These are phyloP conservation scores for Eimeria nieschulzi DNA, from an alignment of 169 alveolate genomes.

Conservation along the genomic window DNA sequence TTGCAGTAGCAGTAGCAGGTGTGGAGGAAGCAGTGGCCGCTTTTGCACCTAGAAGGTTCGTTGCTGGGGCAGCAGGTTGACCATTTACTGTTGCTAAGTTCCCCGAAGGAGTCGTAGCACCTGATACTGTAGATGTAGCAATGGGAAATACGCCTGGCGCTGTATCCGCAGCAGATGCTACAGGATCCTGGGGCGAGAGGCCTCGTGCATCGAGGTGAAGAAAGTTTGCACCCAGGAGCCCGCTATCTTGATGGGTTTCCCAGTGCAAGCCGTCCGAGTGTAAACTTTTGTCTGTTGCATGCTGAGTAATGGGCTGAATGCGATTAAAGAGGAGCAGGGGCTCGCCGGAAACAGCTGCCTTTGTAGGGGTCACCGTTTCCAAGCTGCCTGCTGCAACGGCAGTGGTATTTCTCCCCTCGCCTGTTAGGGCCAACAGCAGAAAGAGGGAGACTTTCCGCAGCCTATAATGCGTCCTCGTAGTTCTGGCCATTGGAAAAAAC, in stretches of 20 bases:
- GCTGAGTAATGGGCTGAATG: slow-evolving; percentile 20
- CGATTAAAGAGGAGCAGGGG: slow-evolving; percentile 16
- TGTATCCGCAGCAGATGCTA: background rate
- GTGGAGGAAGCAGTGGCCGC: too few relatives aligned
- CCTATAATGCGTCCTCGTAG: background rate
- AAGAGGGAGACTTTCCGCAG: background rate
- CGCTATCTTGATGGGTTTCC: slow-evolving; percentile 1
- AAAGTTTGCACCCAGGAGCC: background rate
- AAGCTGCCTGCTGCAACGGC: background rate
- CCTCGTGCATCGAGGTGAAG: background rate
- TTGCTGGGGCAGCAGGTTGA: too few relatives aligned
- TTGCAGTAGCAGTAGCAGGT: background rate
- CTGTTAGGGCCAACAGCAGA: slow-evolving; percentile 17
- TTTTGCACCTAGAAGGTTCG: too few relatives aligned
- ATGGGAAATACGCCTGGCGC: background rate
- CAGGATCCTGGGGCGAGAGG: background rate
- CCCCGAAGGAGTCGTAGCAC: background rate
- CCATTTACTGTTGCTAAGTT: too few relatives aligned
- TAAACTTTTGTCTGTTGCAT: background rate
- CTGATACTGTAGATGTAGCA: background rate
- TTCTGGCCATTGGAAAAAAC: too few relatives aligned
- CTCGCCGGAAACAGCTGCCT: slow-evolving; percentile 1
- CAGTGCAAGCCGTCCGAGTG: too few relatives aligned
- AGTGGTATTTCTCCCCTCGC: background rate
- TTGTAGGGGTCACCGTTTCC: background rate